Evolutionary conservation across 495 filamentous ascomycete genomes (phyloP), one percentile per base, ranked within the genome.

Genomic region (Daldinia loculata): DNA sequence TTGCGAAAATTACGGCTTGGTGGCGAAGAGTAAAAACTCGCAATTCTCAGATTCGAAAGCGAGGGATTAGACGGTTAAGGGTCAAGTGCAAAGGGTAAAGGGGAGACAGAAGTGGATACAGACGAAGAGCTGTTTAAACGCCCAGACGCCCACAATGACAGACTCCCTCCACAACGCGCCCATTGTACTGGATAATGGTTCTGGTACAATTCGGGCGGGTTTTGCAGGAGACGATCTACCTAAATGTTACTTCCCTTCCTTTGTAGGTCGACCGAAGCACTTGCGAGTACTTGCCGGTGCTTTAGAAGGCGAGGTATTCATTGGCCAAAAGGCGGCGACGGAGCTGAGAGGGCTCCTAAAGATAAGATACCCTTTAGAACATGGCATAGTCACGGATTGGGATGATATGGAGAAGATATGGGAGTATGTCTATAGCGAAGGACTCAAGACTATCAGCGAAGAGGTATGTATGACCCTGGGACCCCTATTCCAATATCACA

Each of bases 391-490:
- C 52, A 99, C 95, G 66, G 94, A 99, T 81, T 99, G 95, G 95
- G 95, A 98, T 75, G 95, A 99, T 76, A 99, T 99, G 95, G 95
- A 98, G 83, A 91, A 92, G 80, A 99, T 99, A 81, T 99, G 95
- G 95, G 91, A 93, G 70, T 87, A 84, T 63, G 86, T 88, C 2
- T 88, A 88, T 72, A 84, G 82, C 29, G 86, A 88, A 64, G 88
- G 87, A 45, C 80, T 99, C 71, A 98, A 98, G 83, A 97, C 95
- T 27, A 85, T 97, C 75, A 97, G 94, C 75, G 95, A 98, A 84
- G 96, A 99, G 84, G 92, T 95, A 69, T 36, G 66, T 62, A 50
- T 78, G 9, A 61, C 70, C 15, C 48, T 7, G 14, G 1, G 45
- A 24, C 22, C 50, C 41, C 24, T 43, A 63, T 62, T 63, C 57